Evolutionary conservation across 257 asterid genomes (phyloP).

Genomic region (Fraxinus excelsior): DNA sequence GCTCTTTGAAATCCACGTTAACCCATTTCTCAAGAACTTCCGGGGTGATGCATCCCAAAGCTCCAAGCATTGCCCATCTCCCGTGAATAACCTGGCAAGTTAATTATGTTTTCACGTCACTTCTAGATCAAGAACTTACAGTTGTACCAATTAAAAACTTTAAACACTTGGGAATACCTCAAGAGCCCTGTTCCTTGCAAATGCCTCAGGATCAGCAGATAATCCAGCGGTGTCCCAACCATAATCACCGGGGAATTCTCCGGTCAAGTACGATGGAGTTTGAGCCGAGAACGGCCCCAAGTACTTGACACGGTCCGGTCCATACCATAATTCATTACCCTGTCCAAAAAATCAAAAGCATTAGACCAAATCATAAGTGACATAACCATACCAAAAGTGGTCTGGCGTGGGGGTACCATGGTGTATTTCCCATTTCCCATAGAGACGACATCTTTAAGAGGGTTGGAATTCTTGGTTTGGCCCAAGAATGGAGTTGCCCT

Average conservation of each 20-base stretch:
- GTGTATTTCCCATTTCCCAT: slow-evolving; percentile 44
- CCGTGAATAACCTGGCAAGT: slow-evolving; percentile 41
- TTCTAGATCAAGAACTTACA: neutral
- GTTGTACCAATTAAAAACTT: too few species aligned
- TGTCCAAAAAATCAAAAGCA: slow-evolving; percentile 22
- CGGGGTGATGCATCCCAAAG: slow-evolving; percentile 53
- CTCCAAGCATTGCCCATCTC: slow-evolving; percentile 62
- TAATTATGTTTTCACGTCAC: neutral
- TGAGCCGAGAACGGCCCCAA: slow-evolving; percentile 36
- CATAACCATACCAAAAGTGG: neutral
- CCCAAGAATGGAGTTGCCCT: slow-evolving; percentile 62
- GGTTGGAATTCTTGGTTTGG: slow-evolving; percentile 44
- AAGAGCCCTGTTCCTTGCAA: slow-evolving; percentile 34
- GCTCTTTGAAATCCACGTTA: slow-evolving; percentile 43
- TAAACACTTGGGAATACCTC: slow-evolving; percentile 15
- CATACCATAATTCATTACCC: slow-evolving; percentile 82
- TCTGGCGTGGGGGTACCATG: slow-evolving; percentile 33
- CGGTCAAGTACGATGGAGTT: slow-evolving; percentile 32
- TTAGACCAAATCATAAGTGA: neutral
- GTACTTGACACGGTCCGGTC: slow-evolving; percentile 41
- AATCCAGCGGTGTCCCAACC: slow-evolving; percentile 40
- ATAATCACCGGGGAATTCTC: slow-evolving; percentile 36
- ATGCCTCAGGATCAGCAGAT: slow-evolving; percentile 36
- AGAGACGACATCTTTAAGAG: slow-evolving; percentile 45
- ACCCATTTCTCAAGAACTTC: slow-evolving; percentile 46